Evolutionary conservation across 2,329 filamentous ascomycete species (phyloP), one percentile per base, ranked within the genome.

Genomic region (Exophiala calicioides): DNA sequence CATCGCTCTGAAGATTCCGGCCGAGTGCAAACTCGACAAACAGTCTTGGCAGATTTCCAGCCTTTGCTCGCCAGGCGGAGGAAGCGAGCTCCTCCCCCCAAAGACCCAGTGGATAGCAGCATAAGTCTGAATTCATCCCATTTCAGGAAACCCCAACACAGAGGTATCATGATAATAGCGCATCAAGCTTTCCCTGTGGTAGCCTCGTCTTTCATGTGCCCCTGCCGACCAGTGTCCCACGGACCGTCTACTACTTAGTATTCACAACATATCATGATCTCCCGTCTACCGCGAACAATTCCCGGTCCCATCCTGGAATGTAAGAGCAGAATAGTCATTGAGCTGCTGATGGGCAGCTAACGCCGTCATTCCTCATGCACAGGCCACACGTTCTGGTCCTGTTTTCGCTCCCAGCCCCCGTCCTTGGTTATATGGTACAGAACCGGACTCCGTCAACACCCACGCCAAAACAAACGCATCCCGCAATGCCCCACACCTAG

Each of bases 391-490:
- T 24, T 29, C 36, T 9, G 3, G 16, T 13, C 18, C 12, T 18
- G 31, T 38, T 21, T 16, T 29, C 2, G 4, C 4, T 16, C 4
- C 32, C 12, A 19, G 5, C 26, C 9, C 18, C 13, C n/a, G 4
- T 19, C 24, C 19, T 7, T 21, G 24, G 19, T 47, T 26, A 33
- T 43, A 50, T 49, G 41, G 47, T 48, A 54, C 47, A 54, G 16
- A 45, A 41, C 31, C 32, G 18, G 42, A 54, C 52, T 48, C 47
- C 47, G 24, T 35, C 38, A 49, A 54, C 52, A 54, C 47, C 52
- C 27, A 43, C 47, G 47, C 52, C 23, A 39, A 38, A 45, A 39
- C 37, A 30, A 39, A 36, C 37, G 31, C 33, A 53, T 39, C 23
- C 43, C 39, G 13, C 21, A 24, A 21, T n/a, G 31, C 5, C 34